These are phyloP conservation scores for Neckera pumila DNA, from an alignment of 225 moss, liverwort and hornwort species.

Conservation along the genomic window DNA sequence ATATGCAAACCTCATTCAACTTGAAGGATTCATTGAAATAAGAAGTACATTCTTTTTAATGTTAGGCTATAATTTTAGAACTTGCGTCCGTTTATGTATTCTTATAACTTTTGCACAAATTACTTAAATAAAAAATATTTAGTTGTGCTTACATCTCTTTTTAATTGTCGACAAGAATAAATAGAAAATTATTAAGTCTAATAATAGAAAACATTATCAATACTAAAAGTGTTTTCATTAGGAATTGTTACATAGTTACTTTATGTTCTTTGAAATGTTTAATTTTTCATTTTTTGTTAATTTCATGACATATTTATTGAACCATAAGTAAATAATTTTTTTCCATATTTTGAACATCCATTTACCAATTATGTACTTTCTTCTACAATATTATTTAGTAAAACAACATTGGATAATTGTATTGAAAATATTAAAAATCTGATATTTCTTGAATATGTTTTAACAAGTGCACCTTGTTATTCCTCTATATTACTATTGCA, in stretches of 20 bases:
- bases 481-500: background rate
- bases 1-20: background rate
- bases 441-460: background rate
- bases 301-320: accelerated
- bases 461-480: background rate
- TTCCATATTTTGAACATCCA: background rate
- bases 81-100: background rate
- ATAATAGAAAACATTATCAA: accelerated
- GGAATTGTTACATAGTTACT: background rate
- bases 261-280: background rate
- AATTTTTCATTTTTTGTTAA: no score
- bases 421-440: background rate
- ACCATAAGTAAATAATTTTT: background rate
- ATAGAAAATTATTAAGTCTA: background rate
- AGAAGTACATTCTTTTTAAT: background rate
- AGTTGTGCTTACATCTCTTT: background rate
- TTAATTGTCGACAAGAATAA: background rate
- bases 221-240: background rate
- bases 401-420: accelerated
- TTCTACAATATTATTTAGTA: background rate
- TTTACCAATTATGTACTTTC: background rate
- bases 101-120: background rate
- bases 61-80: background rate
- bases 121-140: background rate
- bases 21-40: background rate